A percentile compares a stretch with the other conserved stretches of the same genome.
These are phyloP conservation scores for Schwanniomyces etchellsii DNA, from an alignment of 1,139 yeast species.

Conservation along the genomic window DNA sequence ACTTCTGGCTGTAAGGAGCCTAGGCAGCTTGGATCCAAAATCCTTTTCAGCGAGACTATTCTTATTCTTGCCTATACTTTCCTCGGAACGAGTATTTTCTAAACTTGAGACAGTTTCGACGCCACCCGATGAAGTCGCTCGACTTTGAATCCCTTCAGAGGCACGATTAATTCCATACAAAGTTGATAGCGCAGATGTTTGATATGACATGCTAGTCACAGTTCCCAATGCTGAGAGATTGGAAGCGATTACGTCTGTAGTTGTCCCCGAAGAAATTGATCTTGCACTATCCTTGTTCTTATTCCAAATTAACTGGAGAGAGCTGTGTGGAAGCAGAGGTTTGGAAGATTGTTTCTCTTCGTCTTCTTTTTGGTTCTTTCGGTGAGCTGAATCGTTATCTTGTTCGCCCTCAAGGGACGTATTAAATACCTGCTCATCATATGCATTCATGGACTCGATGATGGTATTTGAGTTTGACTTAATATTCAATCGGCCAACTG, in stretches of 20 bases:
- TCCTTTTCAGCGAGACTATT: not conserved
- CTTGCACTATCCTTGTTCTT: not conserved
- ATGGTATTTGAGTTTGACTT: constrained; percentile 26
- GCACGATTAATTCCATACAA: constrained; percentile 35
- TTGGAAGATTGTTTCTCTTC: not conserved
- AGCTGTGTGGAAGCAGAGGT: not conserved
- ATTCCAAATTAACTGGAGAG: not conserved
- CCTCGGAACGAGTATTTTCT: constrained; percentile 3
- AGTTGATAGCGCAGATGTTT: constrained; percentile 33
- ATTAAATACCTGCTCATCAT: constrained; percentile 53
- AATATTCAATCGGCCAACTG: constrained; percentile 48
- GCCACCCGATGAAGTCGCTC: not conserved
- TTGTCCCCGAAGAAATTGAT: constrained; percentile 5
- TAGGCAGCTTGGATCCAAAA: not conserved
- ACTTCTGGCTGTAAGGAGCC: not conserved
- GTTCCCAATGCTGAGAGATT: constrained; percentile 35
- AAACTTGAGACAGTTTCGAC: constrained; percentile 5
- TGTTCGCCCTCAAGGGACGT: constrained; percentile 9
- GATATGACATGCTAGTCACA: constrained; percentile 24
- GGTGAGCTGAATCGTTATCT: not conserved
- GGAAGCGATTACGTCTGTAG: constrained; percentile 23
- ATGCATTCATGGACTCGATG: constrained; percentile 49
- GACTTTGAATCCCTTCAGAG: constrained; percentile 17
- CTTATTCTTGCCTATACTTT: not conserved
- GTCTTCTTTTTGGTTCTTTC: not conserved